Conservation (phyloP, 2,329 filamentous ascomycete genomes). For the Talaromyces sp. region DNA sequence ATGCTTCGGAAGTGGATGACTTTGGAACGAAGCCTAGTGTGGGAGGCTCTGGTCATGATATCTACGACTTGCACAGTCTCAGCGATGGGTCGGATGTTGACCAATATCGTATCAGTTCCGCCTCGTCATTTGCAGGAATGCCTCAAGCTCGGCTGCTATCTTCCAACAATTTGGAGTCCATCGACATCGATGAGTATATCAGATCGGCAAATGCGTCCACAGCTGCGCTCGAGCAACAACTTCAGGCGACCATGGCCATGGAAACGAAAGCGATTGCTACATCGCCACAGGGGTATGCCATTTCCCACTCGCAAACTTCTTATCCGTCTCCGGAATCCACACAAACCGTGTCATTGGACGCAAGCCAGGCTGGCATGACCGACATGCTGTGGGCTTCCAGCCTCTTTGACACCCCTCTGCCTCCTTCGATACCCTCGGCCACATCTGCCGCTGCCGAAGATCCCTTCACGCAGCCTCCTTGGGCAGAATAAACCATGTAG, state of each 20-base stretch:
- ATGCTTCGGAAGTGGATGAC: conserved; percentile 48
- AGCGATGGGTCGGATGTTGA: conserved; percentile 43
- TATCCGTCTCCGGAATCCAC: conserved; percentile 22
- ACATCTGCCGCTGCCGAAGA: conserved; percentile 29
- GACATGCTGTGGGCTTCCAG: conserved; percentile 34
- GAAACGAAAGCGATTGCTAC: conserved; percentile 32
- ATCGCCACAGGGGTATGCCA: conserved; percentile 30
- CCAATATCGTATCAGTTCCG: conserved; percentile 40
- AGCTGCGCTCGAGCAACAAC: conserved; percentile 38
- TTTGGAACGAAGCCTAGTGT: conserved; percentile 34
- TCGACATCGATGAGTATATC: conserved; percentile 45
- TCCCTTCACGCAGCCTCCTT: conserved; percentile 31
- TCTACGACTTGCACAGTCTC: conserved; percentile 39
- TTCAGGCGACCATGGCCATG: conserved; percentile 37
- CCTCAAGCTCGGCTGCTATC: conserved; percentile 42
- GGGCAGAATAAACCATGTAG: conserved; percentile 23
- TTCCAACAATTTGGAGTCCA: conserved; percentile 38
- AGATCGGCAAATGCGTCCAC: conserved; percentile 41
- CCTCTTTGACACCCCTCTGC: conserved; percentile 27
- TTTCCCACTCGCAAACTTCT: conserved; percentile 25
- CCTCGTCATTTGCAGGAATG: conserved; percentile 42
- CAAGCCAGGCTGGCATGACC: conserved; percentile 25
- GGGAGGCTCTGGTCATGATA: conserved; percentile 27
- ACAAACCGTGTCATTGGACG: conserved; percentile 16
- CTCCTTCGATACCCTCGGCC: conserved; percentile 7